Conservation (phyloP, 208 protist species). For the Porcisia hertigi region DNA sequence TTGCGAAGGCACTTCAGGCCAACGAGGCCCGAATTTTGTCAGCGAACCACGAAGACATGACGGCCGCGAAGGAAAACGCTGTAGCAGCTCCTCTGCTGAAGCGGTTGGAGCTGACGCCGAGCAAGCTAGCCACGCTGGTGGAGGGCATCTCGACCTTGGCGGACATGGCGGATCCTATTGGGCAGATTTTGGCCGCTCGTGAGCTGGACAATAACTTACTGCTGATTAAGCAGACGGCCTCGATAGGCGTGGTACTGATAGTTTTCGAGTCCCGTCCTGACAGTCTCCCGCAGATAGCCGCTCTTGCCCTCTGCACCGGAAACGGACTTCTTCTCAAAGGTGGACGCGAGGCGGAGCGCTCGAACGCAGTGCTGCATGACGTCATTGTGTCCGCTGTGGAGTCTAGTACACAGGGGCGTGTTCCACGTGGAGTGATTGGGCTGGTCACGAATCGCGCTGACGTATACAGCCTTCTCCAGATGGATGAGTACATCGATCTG, state of each 20-base stretch:
- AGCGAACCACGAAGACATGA: slow-evolving; percentile 78
- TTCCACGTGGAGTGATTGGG: slow-evolving; percentile 48
- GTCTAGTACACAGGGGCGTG: slow-evolving; percentile 29
- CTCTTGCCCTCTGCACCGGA: slow-evolving; percentile 79
- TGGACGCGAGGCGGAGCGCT: slow-evolving; percentile 74
- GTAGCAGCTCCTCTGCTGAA: slow-evolving; percentile 41
- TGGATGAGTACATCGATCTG: slow-evolving; percentile 90
- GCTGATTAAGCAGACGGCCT: slow-evolving; percentile 72
- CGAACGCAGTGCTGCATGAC: slow-evolving; percentile 53
- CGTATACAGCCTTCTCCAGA: slow-evolving; percentile 46
- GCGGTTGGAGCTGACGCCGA: slow-evolving; percentile 63
- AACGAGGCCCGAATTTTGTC: slow-evolving; percentile 49
- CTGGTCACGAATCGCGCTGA: slow-evolving; percentile 58
- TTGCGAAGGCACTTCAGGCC: slow-evolving; percentile 55
- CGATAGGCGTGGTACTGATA: slow-evolving; percentile 93
- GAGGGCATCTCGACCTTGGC: slow-evolving; percentile 59
- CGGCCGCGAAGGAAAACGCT: slow-evolving; percentile 36
- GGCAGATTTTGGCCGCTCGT: slow-evolving; percentile 43
- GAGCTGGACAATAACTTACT: slow-evolving; percentile 76
- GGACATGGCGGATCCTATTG: slow-evolving; percentile 50
- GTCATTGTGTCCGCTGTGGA: slow-evolving; percentile 54
- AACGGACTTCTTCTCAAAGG: slow-evolving; percentile 93
- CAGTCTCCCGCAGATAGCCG: slow-evolving; percentile 78
- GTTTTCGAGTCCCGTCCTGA: slow-evolving; percentile 95
- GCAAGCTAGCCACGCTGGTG: slow-evolving; percentile 60